Evolutionary conservation across 352 stramenopile species (phyloP), one percentile per base, ranked within the genome.

Genomic region (Phytopythium ostracodes): DNA sequence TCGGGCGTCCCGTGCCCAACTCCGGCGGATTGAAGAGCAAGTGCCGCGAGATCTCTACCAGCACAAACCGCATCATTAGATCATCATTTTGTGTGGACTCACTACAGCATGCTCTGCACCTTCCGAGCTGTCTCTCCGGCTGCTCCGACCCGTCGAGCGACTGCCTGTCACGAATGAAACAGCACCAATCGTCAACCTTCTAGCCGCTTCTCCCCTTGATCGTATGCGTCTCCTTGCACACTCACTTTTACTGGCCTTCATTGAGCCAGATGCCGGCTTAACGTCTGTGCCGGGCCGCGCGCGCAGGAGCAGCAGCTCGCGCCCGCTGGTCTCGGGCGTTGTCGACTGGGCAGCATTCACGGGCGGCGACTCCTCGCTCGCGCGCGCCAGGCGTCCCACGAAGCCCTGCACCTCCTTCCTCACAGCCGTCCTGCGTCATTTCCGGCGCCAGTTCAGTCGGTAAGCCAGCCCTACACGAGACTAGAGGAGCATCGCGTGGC

Each of bases 371-470:
- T 83, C 65, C 50, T 77, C 55, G 55, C 78, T 91, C 12, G 80
- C 78, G 35, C 81, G 79, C 31, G 70, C 68, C 58, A 94, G 59
- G 5, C 79, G 72, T 1, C 73, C 80, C 22, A 92, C 76, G 66
- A 89, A 90, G 38, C 79, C 79, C 64, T 89, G 79, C 67, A 91
- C 77, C 71, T 90, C 80, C 25, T 74, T 71, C 22, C 84, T 75
- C 59, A 90, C 70, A 4, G 77, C 77, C 55, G 89, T 67, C 62
- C 68, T 79, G 40, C 52, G 24, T 46, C 10, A 15, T 35, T 22
- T 15, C 17, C 15, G 52, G 17, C 56, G 29, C 22, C 36, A 58
- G 20, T 52, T 43, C 8, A 51, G 38, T 33, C 47, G n/a, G n/a
- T n/a, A n/a, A n/a, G n/a, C n/a, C n/a, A n/a, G n/a, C n/a, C 55